phyloP scores from a whole-genome alignment of 345 rosid species.

The Corchorus capsularis region DNA sequence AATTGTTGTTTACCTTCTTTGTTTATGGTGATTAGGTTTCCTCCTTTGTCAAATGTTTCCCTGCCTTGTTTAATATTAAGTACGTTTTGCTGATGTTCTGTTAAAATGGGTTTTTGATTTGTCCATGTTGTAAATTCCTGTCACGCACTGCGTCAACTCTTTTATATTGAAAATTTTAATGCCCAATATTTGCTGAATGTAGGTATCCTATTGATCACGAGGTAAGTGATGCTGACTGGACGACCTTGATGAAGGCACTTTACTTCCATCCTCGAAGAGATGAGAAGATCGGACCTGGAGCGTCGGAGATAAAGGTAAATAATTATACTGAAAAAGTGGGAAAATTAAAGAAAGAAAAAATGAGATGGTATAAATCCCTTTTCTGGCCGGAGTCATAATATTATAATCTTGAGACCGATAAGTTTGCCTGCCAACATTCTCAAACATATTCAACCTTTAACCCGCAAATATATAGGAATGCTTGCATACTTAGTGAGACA shows the following conservation, averaged over 20 bases:
- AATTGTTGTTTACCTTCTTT: neutral
- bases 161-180: neutral
- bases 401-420: too few relatives aligned
- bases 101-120: neutral
- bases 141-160: neutral
- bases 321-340: neutral
- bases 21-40: neutral
- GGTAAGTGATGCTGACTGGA: conserved; percentile 55
- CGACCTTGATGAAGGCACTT: conserved; percentile 51
- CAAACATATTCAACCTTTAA: too few relatives aligned
- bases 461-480: too few relatives aligned
- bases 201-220: conserved; percentile 64
- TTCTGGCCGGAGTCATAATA: neutral
- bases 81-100: neutral
- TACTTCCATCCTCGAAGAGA: conserved; percentile 73
- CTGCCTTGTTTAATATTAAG: neutral
- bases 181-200: conserved; percentile 3
- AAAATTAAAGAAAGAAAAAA: neutral
- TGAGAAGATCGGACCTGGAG: conserved; percentile 79
- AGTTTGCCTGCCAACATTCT: too few relatives aligned
- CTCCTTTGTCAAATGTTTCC: neutral
- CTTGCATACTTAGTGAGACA: too few relatives aligned
- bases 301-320: conserved; percentile 61
- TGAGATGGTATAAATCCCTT: neutral
- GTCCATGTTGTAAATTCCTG: neutral